phyloP scores from a whole-genome alignment of 192 early-diverging fungal genomes.

The Chytriomyces sp. region DNA sequence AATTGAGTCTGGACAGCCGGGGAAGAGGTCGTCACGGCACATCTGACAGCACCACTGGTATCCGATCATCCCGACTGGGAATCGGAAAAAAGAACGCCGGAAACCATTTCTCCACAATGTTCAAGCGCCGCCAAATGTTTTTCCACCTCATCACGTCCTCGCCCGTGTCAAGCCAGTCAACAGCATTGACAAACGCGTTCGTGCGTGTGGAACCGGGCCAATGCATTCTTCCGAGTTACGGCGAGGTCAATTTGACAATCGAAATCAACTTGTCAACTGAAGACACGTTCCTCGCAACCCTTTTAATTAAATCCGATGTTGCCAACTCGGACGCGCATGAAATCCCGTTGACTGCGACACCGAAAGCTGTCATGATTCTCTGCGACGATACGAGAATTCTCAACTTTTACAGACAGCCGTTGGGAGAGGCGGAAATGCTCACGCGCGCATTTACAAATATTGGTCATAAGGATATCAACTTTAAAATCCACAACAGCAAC shows the following conservation, averaged over 20 bases:
- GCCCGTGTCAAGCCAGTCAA: slow-evolving; percentile 58
- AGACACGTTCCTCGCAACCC: slow-evolving; percentile 67
- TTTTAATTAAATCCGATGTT: slow-evolving; percentile 55
- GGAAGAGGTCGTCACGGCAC: neutral
- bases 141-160: slow-evolving; percentile 58
- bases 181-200: slow-evolving; percentile 43
- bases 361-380: slow-evolving; percentile 62
- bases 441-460: slow-evolving; percentile 64
- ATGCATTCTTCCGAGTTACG: slow-evolving; percentile 58
- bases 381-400: slow-evolving; percentile 65
- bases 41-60: neutral
- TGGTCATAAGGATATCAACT: slow-evolving; percentile 64
- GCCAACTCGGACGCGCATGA: slow-evolving; percentile 58
- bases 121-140: slow-evolving; percentile 67
- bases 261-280: slow-evolving; percentile 62
- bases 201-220: slow-evolving; percentile 56
- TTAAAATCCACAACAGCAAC: slow-evolving; percentile 55
- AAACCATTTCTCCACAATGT: slow-evolving; percentile 48
- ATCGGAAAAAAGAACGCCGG: slow-evolving; percentile 36
- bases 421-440: slow-evolving; percentile 61
- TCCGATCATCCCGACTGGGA: neutral
- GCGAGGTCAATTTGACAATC: slow-evolving; percentile 55
- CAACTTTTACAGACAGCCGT: slow-evolving; percentile 66
- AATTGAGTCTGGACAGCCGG: neutral
- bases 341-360: slow-evolving; percentile 64